Conservation (phyloP, 768 basidiomycete species). For the Leccinum pellstonianum region DNA sequence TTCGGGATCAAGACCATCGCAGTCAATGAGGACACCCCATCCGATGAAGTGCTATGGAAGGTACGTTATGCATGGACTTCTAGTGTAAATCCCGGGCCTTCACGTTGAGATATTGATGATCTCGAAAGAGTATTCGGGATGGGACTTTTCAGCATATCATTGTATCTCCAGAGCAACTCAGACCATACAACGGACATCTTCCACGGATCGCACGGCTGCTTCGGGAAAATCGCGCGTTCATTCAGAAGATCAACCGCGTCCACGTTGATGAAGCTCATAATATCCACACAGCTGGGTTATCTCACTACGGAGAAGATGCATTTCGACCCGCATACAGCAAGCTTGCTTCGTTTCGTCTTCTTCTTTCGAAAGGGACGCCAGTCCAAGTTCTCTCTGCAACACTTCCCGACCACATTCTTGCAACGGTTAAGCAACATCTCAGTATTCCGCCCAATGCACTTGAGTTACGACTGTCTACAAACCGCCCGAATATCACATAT, state of each 20-base stretch:
- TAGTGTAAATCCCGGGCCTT: too few relatives aligned
- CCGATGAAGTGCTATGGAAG: neutral
- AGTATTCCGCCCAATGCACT: neutral
- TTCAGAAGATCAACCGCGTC: neutral
- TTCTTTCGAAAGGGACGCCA: too few relatives aligned
- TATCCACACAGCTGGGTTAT: too few relatives aligned
- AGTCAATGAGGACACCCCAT: neutral
- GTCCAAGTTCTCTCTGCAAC: too few relatives aligned
- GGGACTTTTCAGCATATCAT: neutral
- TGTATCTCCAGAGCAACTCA: neutral
- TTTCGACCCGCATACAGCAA: too few relatives aligned
- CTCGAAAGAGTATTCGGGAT: neutral
- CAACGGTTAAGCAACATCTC: neutral
- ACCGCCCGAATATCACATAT: slow-evolving; percentile 6
- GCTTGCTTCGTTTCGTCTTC: too few relatives aligned
- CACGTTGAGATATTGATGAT: too few relatives aligned
- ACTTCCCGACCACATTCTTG: neutral
- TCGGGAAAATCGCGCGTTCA: neutral
- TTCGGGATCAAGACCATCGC: neutral
- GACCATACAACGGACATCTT: neutral
- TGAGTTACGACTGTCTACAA: neutral
- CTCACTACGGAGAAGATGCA: too few relatives aligned
- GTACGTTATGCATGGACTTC: neutral
- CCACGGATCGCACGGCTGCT: neutral
- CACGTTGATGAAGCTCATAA: too few relatives aligned